phyloP scores from a whole-genome alignment of 805 yeast species.

The Maudiozyma bulderi region DNA sequence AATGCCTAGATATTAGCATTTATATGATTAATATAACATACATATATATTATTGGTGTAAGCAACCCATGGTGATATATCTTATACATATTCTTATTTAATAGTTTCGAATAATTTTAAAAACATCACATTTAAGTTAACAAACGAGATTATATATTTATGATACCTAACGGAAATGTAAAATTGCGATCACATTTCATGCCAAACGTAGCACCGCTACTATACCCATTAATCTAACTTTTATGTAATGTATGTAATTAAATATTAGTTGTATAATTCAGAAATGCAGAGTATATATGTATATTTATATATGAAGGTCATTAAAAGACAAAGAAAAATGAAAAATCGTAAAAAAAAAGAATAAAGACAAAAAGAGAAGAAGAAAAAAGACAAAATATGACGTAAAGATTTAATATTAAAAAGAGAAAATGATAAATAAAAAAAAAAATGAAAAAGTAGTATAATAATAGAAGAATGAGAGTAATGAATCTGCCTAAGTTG shows the following conservation, averaged over 20 bases:
- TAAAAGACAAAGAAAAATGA: background rate
- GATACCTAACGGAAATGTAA: too few species aligned
- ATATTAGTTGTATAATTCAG: background rate
- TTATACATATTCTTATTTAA: too few species aligned
- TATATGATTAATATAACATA: too few species aligned
- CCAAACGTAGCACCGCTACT: too few species aligned
- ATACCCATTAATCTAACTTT: too few species aligned
- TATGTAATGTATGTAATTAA: too few species aligned
- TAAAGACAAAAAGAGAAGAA: background rate
- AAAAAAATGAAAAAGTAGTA: slow-evolving; percentile 4
- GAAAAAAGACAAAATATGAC: background rate
- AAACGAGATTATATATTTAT: too few species aligned
- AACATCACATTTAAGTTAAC: too few species aligned
- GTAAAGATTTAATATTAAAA: slow-evolving; percentile 4
- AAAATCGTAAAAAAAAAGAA: background rate
- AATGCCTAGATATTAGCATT: background rate
- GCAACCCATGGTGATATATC: too few species aligned
- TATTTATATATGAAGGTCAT: background rate
- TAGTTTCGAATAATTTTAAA: too few species aligned
- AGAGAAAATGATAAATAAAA: slow-evolving; percentile 3
- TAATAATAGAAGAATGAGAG: slow-evolving; percentile 2
- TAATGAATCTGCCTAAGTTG: background rate
- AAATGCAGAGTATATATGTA: background rate
- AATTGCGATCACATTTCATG: too few species aligned
- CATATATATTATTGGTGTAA: too few species aligned